These are phyloP conservation scores for Streptanthus diversifolius DNA, from an alignment of 345 rosid genomes.

Conservation along the genomic window DNA sequence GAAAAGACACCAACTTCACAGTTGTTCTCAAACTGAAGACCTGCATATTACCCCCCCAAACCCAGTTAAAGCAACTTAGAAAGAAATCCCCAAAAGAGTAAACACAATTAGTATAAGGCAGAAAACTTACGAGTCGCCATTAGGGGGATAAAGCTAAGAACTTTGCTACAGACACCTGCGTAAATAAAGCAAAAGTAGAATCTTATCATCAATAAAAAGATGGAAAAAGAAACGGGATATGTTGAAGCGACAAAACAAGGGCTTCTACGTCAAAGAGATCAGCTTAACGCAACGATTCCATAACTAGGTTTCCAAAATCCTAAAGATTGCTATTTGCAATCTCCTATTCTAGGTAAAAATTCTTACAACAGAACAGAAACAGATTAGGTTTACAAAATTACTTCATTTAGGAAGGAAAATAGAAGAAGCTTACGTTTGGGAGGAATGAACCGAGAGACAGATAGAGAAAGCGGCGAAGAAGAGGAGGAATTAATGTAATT, in stretches of 20 bases:
- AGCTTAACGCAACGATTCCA: not conserved
- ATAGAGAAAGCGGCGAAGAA: not conserved
- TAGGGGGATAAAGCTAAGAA: not conserved
- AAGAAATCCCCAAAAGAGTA: not conserved
- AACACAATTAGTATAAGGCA: not conserved
- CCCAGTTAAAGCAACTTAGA: not conserved
- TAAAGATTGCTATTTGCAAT: not conserved
- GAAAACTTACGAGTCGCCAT: conserved; percentile 34
- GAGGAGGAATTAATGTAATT: not conserved
- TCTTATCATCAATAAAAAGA: not conserved
- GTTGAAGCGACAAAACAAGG: not conserved
- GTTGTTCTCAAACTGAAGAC: conserved; percentile 83
- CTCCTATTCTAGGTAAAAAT: not conserved
- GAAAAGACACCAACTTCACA: conserved; percentile 88
- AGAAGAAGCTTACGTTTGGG: conserved; percentile 6
- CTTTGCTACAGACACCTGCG: conserved; percentile 8
- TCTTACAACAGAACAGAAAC: not conserved
- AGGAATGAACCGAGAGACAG: not conserved
- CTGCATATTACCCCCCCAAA: conserved; percentile 25
- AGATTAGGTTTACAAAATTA: not conserved
- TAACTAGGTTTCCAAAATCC: not conserved
- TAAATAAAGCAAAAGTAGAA: not conserved
- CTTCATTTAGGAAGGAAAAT: not conserved
- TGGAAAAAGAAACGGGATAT: not conserved
- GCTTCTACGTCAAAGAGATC: not conserved